Evolutionary conservation across 305 asterid genomes (phyloP), one percentile per base, ranked within the genome.

Genomic region (Salvia sclarea): DNA sequence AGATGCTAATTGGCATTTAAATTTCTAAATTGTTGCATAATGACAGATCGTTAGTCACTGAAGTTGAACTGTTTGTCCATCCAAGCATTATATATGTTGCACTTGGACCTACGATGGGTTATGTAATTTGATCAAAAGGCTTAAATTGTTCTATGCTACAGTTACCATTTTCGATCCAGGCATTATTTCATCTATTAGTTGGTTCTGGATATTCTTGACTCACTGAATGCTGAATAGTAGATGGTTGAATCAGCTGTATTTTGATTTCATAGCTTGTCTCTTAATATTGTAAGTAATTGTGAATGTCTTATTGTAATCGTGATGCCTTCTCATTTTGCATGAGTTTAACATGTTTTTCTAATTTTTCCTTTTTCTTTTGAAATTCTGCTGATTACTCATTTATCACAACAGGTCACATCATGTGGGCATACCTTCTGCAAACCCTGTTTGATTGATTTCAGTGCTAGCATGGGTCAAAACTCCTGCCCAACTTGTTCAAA

Each of bases 401-500:
- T 52, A 45, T 38, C 73, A 45, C 73, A 45, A 59, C 80, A 93
- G 98, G 90, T 90, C 59, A 82, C 98, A 30, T 79, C 91, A 43
- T 90, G 97, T 40, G 79, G 84, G 50, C 97, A 93, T 69, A 77
- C 79, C 70, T 93, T 93, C 81, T 93, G 98, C 89, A 93, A 83
- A 70, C 61, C 95, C 22, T 93, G 98, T 80, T 80, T 93, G 83
- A 82, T 86, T 67, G 92, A 82, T 61, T 83, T 79, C 73, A 80
- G 88, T 76, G 79, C 95, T 63, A 80, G 78, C 76, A 71, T 77
- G 86, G 92, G 92, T 65, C 89, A 83, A 57, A 82, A 77, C 54
- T 79, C 87, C 14, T 93, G 97, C 82, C 98, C 98, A 64, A 33
- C 88, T n/a, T 93, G 98, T 79, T 81, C 94, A 61, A 85, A 85